A percentile compares a stretch with the other conserved stretches of the same genome.
phyloP scores from a whole-genome alignment of 2,329 filamentous ascomycete species.

The Hymenoscyphus linearis region DNA sequence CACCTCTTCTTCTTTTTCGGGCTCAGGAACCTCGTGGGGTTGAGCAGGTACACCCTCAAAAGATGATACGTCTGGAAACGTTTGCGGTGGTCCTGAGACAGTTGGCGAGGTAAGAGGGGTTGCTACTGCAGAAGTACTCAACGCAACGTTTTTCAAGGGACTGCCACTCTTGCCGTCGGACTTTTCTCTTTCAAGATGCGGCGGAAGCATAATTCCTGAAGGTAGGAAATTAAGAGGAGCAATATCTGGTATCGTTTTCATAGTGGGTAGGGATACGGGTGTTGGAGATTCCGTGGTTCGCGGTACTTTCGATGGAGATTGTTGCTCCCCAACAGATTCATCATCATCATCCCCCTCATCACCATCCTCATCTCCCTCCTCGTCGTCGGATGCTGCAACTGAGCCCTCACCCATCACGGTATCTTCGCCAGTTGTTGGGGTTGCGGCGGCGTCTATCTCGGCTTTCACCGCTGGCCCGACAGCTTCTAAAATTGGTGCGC shows the following conservation, averaged over 20 bases:
- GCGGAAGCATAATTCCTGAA: conserved; percentile 7
- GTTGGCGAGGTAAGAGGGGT: conserved; percentile 22
- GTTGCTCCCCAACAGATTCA: conserved; percentile 34
- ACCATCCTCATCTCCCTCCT: conserved; percentile 30
- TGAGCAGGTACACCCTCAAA: not conserved
- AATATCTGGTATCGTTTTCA: conserved; percentile 14
- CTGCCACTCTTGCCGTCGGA: conserved; percentile 24
- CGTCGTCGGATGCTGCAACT: conserved; percentile 27
- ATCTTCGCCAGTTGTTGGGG: conserved; percentile 25
- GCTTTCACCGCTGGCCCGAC: conserved; percentile 19
- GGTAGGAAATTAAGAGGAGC: conserved; percentile 13
- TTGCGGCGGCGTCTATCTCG: conserved; percentile 16
- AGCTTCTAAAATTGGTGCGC: not conserved
- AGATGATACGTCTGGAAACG: conserved; percentile 3
- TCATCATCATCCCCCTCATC: conserved; percentile 45
- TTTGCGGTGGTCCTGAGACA: not conserved
- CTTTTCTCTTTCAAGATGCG: conserved; percentile 15
- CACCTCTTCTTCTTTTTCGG: not conserved
- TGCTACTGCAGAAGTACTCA: conserved; percentile 26
- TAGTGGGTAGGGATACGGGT: conserved; percentile 8
- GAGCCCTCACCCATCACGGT: conserved; percentile 32
- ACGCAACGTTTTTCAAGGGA: conserved; percentile 28
- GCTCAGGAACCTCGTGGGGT: not conserved
- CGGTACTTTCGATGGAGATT: conserved; percentile 28
- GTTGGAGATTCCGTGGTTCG: conserved; percentile 18